Base-by-base conservation (phyloP, 1,284 basidiomycete genomes). In the Papiliotrema terrestris region DNA sequence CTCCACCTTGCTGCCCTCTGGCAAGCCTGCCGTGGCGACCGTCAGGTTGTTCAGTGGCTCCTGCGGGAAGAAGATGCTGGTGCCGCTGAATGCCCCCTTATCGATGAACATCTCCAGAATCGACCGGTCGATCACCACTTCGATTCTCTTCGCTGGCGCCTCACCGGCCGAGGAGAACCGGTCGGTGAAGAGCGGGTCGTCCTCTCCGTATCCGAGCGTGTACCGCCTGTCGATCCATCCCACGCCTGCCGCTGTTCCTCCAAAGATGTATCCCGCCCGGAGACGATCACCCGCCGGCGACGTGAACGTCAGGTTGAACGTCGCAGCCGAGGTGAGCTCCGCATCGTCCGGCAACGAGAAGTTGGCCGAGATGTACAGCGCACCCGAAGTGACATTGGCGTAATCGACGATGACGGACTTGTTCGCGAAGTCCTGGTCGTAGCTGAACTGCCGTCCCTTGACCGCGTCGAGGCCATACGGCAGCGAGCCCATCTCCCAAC, bases 111-210 rank as follows among this genome's bases (percentile, higher is more conserved):
- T 41, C 46, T 60, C 59, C 17, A 60, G 26, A 14, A 60, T 38
- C 8, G 49, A 45, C 17, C 59, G 26, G 37, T 60, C 59, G 23
- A 60, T 43, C 13, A 60, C 51, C 8, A 44, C 59, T 17, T 36
- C 26, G 23, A 60, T 57, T 9, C 19, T 29, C n/a, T 52, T 39
- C 17, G 52, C 52, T 20, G 48, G 32, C 8, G 52, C 35, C 2
- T 49, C 58, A 38, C 60, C 58, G 47, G 52, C 50, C 47, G 41
- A 59, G 46, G 63, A 61, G 57, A 67, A 61, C 56, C 72, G 67
- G 59, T 76, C 67, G 41, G 72, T 75, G 59, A 72, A 77, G 55
- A 73, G 71, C 9, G 69, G 67, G 51, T 71, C 68, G 20, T 63
- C 46, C 20, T 42, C 37, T 15, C 51, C 58, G 53, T 70, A 77